These are phyloP conservation scores for Schizosaccharomyces lindneri DNA, from an alignment of 805 yeast species.

Conservation along the genomic window DNA sequence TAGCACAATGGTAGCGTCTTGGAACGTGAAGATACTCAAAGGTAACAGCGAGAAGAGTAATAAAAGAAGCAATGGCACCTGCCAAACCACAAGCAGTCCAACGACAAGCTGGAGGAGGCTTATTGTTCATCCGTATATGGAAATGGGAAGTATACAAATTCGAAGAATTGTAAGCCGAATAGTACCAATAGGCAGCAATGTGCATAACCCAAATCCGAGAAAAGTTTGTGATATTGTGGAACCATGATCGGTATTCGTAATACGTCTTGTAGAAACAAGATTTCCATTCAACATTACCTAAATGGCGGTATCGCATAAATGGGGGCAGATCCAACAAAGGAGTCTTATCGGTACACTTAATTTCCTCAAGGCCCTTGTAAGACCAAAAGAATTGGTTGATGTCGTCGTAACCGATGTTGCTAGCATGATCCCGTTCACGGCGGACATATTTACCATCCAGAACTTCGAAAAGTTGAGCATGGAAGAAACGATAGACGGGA, in stretches of 20 bases:
- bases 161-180: slow-evolving; percentile 78
- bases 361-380: slow-evolving; percentile 92
- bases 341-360: slow-evolving; percentile 73
- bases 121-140: slow-evolving; percentile 56
- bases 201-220: slow-evolving; percentile 97
- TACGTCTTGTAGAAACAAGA: slow-evolving; percentile 86
- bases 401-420: slow-evolving; percentile 68
- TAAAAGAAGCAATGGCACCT: slow-evolving; percentile 61
- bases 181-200: slow-evolving; percentile 79
- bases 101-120: slow-evolving; percentile 63
- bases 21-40: slow-evolving; percentile 94
- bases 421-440: slow-evolving; percentile 44
- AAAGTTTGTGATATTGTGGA: slow-evolving; percentile 81
- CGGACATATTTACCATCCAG: slow-evolving; percentile 31
- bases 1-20: slow-evolving; percentile 97
- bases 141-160: slow-evolving; percentile 72
- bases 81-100: slow-evolving; percentile 90
- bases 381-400: slow-evolving; percentile 98
- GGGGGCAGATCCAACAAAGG: slow-evolving; percentile 73
- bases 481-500: slow-evolving; percentile 49
- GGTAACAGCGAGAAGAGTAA: slow-evolving; percentile 69
- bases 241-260: slow-evolving; percentile 91
- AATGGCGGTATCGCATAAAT: slow-evolving; percentile 65
- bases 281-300: slow-evolving; percentile 84
- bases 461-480: slow-evolving; percentile 40